Conservation (phyloP, 805 yeast species). For the Kregervanrija pseudodelftensis region DNA sequence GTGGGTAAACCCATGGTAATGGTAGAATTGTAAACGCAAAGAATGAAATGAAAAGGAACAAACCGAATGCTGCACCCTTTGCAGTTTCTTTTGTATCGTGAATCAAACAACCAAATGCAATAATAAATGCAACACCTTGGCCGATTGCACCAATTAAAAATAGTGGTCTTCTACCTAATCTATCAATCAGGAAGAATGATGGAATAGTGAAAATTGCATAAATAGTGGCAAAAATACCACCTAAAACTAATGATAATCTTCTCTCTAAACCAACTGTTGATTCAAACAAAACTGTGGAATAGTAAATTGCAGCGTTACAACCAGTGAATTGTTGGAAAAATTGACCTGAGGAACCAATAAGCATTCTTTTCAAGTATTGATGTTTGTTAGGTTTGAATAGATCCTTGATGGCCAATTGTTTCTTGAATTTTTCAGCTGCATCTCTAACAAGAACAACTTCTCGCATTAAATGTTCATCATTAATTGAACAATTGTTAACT, state of each 20-base stretch:
- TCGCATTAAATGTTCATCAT: slow-evolving; percentile 19
- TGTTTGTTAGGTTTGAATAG: slow-evolving; percentile 38
- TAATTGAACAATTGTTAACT: slow-evolving; percentile 29
- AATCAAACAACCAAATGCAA: slow-evolving; percentile 43
- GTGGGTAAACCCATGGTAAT: slow-evolving; percentile 55
- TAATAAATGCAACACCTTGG: slow-evolving; percentile 41
- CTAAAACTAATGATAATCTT: slow-evolving; percentile 50
- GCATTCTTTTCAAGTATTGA: slow-evolving; percentile 54
- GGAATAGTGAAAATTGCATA: slow-evolving; percentile 58
- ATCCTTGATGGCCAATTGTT: slow-evolving; percentile 35
- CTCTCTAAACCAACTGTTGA: slow-evolving; percentile 42
- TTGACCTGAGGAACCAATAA: slow-evolving; percentile 59
- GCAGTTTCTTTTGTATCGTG: slow-evolving; percentile 35
- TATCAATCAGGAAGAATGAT: slow-evolving; percentile 53
- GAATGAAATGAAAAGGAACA: slow-evolving; percentile 49
- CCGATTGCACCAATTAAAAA: slow-evolving; percentile 40
- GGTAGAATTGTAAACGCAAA: slow-evolving; percentile 43
- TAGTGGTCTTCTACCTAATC: slow-evolving; percentile 58
- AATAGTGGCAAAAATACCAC: slow-evolving; percentile 58
- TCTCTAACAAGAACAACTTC: slow-evolving; percentile 25
- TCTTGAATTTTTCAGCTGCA: slow-evolving; percentile 28
- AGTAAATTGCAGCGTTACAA: slow-evolving; percentile 64
- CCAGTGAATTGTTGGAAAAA: slow-evolving; percentile 69
- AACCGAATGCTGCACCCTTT: slow-evolving; percentile 64
- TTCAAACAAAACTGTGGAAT: slow-evolving; percentile 50